Base-by-base conservation (phyloP, 768 basidiomycete species). In the Mycena amicta region DNA sequence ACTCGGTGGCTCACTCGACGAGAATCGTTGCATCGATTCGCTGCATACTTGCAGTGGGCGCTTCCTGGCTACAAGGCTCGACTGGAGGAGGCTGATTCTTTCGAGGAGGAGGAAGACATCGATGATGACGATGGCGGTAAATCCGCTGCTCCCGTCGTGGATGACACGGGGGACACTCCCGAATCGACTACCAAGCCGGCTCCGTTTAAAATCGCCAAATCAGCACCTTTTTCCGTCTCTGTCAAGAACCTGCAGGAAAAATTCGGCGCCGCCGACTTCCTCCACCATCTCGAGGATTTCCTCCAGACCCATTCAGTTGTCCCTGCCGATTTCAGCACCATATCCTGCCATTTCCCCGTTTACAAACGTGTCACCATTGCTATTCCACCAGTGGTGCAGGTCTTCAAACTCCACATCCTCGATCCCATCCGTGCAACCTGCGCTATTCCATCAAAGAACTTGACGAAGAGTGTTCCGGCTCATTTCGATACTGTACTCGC, bases 381-480 rank as follows among this genome's bases (percentile, higher is more conserved):
- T 18, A 37, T 37, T 18, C n/a, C n/a, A n/a, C n/a, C n/a, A n/a
- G n/a, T n/a, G n/a, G n/a, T n/a, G n/a, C n/a, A n/a, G n/a, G n/a
- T 18, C 33, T 37, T 18, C 8, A 37, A 37, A 37, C 18, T 18
- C 33, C 33, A 8, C 33, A 37, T 37, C 33, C 8, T 8, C 8
- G 33, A 37, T 37, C 33, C 33, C 18, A 37, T 37, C 33, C 8
- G 33, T 8, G 33, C 33, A 8, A 37, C 33, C 33, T 18, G 33
- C 33, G 8, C 33, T 8, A 18, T 37, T 37, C 33, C 33, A 37
- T 8, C 33, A 8, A 8, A 37, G 18, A 18, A 37, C 18, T 18
- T 37, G 8, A 37, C 8, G 33, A 37, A 37, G 33, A 18, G 8
- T 37, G 33, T 37, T 37, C n/a, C 33, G 33, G 33, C 33, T 71